These are phyloP conservation scores for Anthoceros angustus DNA, from an alignment of 225 moss, liverwort and hornwort species.

Conservation along the genomic window DNA sequence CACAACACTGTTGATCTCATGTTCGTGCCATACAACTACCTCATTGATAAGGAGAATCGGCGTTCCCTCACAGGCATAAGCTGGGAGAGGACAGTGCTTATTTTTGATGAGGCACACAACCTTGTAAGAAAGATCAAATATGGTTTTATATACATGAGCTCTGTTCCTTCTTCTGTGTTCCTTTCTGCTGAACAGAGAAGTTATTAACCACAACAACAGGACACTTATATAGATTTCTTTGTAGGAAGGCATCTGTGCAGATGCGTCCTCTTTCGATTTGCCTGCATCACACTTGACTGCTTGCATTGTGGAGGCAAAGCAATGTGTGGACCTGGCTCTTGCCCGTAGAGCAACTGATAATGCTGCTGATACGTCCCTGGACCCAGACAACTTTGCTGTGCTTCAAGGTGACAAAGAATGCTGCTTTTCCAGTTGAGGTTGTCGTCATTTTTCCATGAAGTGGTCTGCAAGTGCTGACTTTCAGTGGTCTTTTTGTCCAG, in stretches of 20 bases:
- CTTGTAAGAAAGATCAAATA: conserved; percentile 36
- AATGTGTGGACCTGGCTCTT: conserved; percentile 77
- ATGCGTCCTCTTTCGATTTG: conserved; percentile 94
- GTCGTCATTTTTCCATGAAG: background rate
- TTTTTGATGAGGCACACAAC: conserved; percentile 98
- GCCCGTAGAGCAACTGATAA: conserved; percentile 61
- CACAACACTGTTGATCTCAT: conserved; percentile 81
- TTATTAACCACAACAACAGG: background rate
- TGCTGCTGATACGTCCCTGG: conserved; percentile 69
- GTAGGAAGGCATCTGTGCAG: conserved; percentile 95
- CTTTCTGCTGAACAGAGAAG: background rate
- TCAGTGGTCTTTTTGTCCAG: conserved; percentile 25
- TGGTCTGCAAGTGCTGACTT: background rate
- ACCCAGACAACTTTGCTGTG: conserved; percentile 95
- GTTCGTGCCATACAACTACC: conserved; percentile 92
- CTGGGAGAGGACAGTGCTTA: conserved; percentile 76
- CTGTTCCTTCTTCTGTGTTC: background rate
- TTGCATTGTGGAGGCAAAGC: conserved; percentile 81
- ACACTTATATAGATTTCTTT: conserved; percentile 7
- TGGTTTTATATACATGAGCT: background rate
- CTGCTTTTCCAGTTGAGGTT: background rate
- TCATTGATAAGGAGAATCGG: conserved; percentile 89
- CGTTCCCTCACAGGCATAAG: conserved; percentile 73
- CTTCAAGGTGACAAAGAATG: conserved; percentile 38
- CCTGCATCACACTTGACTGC: conserved; percentile 79